phyloP scores from a whole-genome alignment of 495 filamentous ascomycete species.

The Xylaria acuta region DNA sequence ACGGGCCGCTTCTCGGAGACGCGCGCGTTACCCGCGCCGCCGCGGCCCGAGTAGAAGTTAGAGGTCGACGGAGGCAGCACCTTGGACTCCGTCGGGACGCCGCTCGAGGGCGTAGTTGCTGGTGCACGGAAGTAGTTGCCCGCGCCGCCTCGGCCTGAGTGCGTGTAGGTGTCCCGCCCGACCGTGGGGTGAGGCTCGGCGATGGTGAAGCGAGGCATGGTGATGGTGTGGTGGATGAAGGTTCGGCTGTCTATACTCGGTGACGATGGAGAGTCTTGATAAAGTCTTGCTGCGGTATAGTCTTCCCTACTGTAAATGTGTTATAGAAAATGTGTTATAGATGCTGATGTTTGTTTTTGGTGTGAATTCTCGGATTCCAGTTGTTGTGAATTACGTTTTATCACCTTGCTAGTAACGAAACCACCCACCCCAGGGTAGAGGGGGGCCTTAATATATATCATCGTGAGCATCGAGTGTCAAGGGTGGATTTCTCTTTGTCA shows the following conservation, averaged over 20 bases:
- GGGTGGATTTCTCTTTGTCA: conserved; percentile 39
- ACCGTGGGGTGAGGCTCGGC: conserved; percentile 82
- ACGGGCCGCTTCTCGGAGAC: conserved; percentile 67
- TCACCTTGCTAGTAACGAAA: neutral
- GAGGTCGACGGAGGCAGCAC: conserved; percentile 44
- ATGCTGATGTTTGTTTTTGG: neutral
- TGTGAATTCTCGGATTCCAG: neutral
- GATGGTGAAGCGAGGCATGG: conserved; percentile 66
- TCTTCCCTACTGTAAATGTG: conserved; percentile 7
- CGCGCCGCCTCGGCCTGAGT: conserved; percentile 85
- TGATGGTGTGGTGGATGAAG: conserved; percentile 38
- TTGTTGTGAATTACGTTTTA: neutral
- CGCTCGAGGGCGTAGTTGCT: conserved; percentile 58
- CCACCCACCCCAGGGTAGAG: neutral
- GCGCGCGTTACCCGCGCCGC: conserved; percentile 90
- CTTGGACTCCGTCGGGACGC: conserved; percentile 42
- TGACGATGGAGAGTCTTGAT: conserved; percentile 5
- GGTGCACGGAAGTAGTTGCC: conserved; percentile 83
- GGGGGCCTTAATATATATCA: conserved; percentile 34
- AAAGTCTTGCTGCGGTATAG: conserved; percentile 22
- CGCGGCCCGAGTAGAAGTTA: conserved; percentile 80
- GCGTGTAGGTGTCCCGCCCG: conserved; percentile 65
- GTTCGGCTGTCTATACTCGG: conserved; percentile 28
- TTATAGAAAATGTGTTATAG: conserved; percentile 1
- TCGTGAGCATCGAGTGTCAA: conserved; percentile 30